Evolutionary conservation across 306 rosid species (phyloP).

Genomic region (cucumber (Cucumis sativus)): DNA sequence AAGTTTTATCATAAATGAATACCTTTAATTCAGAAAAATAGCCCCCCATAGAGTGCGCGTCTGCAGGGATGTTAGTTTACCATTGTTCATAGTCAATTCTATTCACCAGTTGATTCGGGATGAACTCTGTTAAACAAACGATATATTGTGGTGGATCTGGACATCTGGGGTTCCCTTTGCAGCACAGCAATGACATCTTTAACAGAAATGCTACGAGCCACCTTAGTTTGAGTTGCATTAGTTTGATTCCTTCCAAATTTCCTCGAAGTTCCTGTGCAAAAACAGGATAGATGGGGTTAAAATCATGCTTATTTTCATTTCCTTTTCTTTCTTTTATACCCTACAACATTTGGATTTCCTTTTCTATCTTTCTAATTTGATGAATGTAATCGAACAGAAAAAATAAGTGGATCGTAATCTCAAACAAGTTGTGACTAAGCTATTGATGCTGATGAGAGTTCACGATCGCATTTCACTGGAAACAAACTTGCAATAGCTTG

Average conservation of each 20-base stretch:
- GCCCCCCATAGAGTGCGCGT: background rate
- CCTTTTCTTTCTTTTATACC: background rate
- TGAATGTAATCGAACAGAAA: background rate
- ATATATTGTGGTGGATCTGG: constrained; percentile 51
- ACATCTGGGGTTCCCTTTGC: constrained; percentile 93
- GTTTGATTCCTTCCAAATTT: constrained; percentile 53
- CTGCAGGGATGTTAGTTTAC: background rate
- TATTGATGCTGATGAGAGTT: background rate
- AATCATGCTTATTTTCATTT: background rate
- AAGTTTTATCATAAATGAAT: background rate
- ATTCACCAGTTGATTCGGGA: constrained; percentile 33
- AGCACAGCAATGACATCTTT: constrained; percentile 81
- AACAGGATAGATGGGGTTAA: background rate
- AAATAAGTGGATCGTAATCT: background rate
- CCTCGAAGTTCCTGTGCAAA: constrained; percentile 34
- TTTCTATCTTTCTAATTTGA: background rate
- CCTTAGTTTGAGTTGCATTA: constrained; percentile 28
- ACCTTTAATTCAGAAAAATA: background rate
- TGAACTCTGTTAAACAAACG: constrained; percentile 47
- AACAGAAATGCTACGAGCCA: constrained; percentile 51
- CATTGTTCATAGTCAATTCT: background rate
- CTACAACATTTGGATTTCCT: background rate
- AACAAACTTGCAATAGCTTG: background rate
- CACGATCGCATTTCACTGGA: background rate
- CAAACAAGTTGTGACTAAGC: background rate